Percentiles rank a stretch among this genome's conserved stretches.
Conservation (phyloP, 176 grass and related monocot genomes). For the Cenchrus americanus region DNA sequence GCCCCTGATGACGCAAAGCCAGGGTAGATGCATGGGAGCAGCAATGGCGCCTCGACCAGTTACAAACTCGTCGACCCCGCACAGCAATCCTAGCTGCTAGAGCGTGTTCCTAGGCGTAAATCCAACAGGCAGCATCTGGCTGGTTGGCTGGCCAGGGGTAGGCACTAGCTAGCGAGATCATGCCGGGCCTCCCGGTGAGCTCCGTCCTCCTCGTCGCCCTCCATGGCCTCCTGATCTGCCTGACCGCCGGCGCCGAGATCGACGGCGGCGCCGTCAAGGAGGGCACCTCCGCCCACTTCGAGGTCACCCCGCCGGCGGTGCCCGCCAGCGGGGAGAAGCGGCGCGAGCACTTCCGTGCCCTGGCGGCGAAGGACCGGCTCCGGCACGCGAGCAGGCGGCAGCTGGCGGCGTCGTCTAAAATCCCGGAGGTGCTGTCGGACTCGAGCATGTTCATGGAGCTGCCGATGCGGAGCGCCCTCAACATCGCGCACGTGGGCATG, state of each 20-base stretch:
- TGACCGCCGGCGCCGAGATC: neutral
- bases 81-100: neutral
- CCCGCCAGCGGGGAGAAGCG: slow-evolving; percentile 44
- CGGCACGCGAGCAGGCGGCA: slow-evolving; percentile 25
- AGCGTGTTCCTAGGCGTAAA: neutral
- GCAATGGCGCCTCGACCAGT: slow-evolving; percentile 14
- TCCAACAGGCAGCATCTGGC: neutral
- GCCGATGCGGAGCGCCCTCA: slow-evolving; percentile 63
- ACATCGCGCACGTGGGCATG: slow-evolving; percentile 54
- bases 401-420: slow-evolving; percentile 4
- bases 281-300: slow-evolving; percentile 32
- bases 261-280: neutral
- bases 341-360: slow-evolving; percentile 38
- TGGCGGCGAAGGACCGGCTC: slow-evolving; percentile 44
- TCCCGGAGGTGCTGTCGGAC: slow-evolving; percentile 34
- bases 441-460: slow-evolving; percentile 57
- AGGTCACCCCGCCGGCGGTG: slow-evolving; percentile 17
- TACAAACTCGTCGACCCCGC: neutral
- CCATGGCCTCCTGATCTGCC: slow-evolving; percentile 38
- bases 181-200: slow-evolving; percentile 23
- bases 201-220: slow-evolving; percentile 29
- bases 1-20: neutral
- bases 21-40: neutral
- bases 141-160: neutral
- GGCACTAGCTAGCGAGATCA: neutral